These are phyloP conservation scores for Fusarium tuaranense DNA, from an alignment of 2,329 filamentous ascomycete genomes.

Conservation along the genomic window DNA sequence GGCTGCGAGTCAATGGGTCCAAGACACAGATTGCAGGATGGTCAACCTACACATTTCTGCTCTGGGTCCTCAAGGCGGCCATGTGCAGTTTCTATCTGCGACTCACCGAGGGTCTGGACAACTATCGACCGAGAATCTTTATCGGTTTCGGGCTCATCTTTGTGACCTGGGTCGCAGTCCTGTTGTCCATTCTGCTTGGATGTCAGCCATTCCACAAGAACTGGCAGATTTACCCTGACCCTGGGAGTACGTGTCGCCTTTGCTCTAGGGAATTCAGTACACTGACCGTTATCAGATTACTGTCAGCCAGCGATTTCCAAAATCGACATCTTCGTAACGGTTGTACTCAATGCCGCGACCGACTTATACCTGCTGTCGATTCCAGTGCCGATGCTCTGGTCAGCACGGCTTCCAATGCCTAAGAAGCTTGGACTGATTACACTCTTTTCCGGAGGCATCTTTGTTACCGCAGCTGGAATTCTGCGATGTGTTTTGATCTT, in stretches of 20 bases:
- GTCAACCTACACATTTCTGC: constrained; percentile 60
- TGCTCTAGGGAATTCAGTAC: constrained; percentile 18
- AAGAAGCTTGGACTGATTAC: constrained; percentile 51
- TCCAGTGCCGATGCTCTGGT: constrained; percentile 61
- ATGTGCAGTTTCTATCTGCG: constrained; percentile 65
- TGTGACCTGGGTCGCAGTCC: constrained; percentile 58
- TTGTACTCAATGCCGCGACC: constrained; percentile 62
- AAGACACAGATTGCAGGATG: constrained; percentile 66
- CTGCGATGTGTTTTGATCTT: constrained; percentile 51
- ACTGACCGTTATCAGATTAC: constrained; percentile 46
- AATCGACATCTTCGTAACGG: constrained; percentile 60
- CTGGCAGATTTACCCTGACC: constrained; percentile 69
- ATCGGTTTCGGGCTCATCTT: constrained; percentile 61
- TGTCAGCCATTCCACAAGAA: constrained; percentile 64
- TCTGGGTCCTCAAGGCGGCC: constrained; percentile 65
- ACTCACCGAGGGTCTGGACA: constrained; percentile 51
- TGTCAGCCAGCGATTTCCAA: constrained; percentile 62
- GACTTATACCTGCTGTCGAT: constrained; percentile 68
- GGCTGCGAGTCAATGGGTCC: constrained; percentile 53
- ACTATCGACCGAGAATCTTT: constrained; percentile 48
- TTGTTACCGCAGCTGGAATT: constrained; percentile 50
- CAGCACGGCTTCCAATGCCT: constrained; percentile 43
- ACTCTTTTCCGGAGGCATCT: constrained; percentile 52
- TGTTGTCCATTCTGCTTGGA: constrained; percentile 61
- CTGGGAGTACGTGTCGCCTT: constrained; percentile 58